phyloP scores from a whole-genome alignment of 2,329 filamentous ascomycete genomes.

The Fusarium guadeloupense region DNA sequence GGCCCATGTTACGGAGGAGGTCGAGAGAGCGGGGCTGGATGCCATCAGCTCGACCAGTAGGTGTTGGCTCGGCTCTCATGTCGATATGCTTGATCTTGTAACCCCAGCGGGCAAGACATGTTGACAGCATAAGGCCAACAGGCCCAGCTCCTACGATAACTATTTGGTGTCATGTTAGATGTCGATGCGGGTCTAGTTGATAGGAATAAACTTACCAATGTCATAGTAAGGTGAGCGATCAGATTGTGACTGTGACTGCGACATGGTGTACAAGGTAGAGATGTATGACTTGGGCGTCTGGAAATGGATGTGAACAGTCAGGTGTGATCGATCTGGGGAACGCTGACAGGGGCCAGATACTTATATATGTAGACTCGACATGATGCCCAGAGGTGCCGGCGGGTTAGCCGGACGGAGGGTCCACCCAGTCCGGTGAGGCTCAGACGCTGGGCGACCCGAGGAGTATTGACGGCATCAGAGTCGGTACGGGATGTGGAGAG shows the following conservation, averaged over 20 bases:
- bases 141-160: slow-evolving; percentile 92
- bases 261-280: slow-evolving; percentile 22
- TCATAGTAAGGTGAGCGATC: slow-evolving; percentile 52
- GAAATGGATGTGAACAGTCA: slow-evolving; percentile 3
- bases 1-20: slow-evolving; percentile 85
- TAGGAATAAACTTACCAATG: slow-evolving; percentile 50
- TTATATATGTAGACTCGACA: slow-evolving; percentile 31
- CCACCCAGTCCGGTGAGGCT: slow-evolving; percentile 12
- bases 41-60: slow-evolving; percentile 87
- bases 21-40: slow-evolving; percentile 92
- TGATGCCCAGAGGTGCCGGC: slow-evolving; percentile 19
- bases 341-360: slow-evolving; percentile 14
- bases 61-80: slow-evolving; percentile 84
- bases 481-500: slow-evolving; percentile 33
- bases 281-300: slow-evolving; percentile 8
- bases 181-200: background rate
- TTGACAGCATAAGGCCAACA: slow-evolving; percentile 86
- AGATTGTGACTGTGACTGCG: slow-evolving; percentile 22
- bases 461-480: slow-evolving; percentile 32
- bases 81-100: slow-evolving; percentile 97
- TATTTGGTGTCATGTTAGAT: slow-evolving; percentile 44
- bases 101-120: slow-evolving; percentile 89
- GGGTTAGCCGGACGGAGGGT: slow-evolving; percentile 19
- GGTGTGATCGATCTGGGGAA: slow-evolving; percentile 8
- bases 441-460: slow-evolving; percentile 22